phyloP scores from a whole-genome alignment of 148 eudicot species.

The Silene uniflora region DNA sequence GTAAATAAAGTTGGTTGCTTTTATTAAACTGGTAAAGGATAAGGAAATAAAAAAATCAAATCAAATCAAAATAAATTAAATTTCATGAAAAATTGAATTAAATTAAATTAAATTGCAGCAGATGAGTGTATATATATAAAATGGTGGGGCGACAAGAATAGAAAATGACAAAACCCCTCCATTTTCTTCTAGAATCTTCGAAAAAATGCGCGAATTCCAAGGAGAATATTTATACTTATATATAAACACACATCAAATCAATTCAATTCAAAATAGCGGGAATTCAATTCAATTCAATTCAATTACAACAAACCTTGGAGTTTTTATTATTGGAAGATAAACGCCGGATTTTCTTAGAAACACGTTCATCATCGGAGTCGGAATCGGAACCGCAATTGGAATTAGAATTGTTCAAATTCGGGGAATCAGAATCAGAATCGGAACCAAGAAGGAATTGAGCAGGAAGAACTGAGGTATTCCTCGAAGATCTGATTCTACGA shows the following conservation, averaged over 20 bases:
- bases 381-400: not conserved
- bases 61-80: conserved; percentile 20
- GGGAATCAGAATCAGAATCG: conserved; percentile 16
- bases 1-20: not conserved
- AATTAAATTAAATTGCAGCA: too few relatives aligned
- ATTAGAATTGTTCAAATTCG: not conserved
- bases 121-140: not conserved
- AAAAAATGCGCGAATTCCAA: conserved; percentile 53
- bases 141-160: conserved; percentile 30
- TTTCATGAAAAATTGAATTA: not conserved
- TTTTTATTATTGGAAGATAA: not conserved
- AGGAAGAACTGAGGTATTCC: conserved; percentile 21
- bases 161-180: conserved; percentile 23
- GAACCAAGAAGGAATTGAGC: conserved; percentile 26
- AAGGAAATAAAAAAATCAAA: conserved; percentile 11
- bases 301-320: not conserved
- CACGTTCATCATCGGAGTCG: conserved; percentile 9
- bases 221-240: conserved; percentile 10
- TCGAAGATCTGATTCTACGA: conserved; percentile 29
- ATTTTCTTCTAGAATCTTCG: conserved; percentile 23
- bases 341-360: conserved; percentile 2
- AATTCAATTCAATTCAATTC: not conserved
- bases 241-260: conserved; percentile 2
- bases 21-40: conserved; percentile 8
- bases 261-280: conserved; percentile 12